A percentile compares a stretch with the other conserved stretches of the same genome.
Evolutionary conservation across 495 filamentous ascomycete genomes (phyloP).

Genomic region (Echria macrotheca): DNA sequence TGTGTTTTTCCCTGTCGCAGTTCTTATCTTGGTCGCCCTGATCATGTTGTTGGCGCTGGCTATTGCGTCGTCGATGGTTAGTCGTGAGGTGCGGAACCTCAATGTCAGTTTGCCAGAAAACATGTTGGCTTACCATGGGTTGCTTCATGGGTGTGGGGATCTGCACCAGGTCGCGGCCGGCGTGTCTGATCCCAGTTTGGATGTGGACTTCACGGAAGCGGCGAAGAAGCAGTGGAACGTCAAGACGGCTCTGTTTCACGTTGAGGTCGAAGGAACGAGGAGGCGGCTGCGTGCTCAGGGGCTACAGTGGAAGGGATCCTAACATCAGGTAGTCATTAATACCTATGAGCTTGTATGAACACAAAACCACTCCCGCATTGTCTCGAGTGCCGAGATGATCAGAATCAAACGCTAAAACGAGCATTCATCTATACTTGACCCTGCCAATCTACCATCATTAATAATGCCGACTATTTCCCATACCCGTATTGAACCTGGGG

Average conservation of each 20-base stretch:
- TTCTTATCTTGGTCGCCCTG: background rate
- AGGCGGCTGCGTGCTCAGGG: background rate
- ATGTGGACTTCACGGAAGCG: background rate
- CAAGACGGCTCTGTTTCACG: constrained; percentile 1
- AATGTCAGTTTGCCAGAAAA: background rate
- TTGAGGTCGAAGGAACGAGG: constrained; percentile 1
- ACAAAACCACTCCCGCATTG: no score
- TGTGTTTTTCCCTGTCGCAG: constrained; percentile 2
- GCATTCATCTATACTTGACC: no score
- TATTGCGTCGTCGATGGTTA: background rate
- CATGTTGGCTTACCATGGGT: background rate
- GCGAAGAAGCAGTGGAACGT: constrained; percentile 4
- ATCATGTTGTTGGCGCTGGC: background rate
- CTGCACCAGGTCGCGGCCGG: constrained; percentile 1
- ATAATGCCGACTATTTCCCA: no score
- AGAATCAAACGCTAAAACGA: no score
- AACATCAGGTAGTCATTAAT: no score
- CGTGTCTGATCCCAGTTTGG: background rate
- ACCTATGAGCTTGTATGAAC: no score
- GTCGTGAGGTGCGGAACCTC: background rate
- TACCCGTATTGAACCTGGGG: no score
- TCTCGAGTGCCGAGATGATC: no score
- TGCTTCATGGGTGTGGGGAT: background rate
- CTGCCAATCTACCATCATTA: no score
- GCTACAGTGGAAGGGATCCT: background rate